Conservation (phyloP, 176 grass and related monocot species). For the Cocos nucifera region DNA sequence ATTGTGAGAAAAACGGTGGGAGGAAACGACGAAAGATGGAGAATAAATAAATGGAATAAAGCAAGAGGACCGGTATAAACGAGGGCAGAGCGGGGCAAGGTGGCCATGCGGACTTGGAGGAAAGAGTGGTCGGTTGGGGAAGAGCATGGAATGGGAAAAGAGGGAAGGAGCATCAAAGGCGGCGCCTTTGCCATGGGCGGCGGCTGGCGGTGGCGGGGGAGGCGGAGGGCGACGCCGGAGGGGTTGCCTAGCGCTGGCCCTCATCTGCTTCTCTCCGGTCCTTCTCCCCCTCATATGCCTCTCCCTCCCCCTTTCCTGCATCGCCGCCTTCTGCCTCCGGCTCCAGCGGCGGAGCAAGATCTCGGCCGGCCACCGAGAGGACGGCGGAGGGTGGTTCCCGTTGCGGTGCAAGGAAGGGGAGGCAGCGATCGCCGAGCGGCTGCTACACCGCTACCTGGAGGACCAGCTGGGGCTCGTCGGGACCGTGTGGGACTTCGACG, state of each 20-base stretch:
- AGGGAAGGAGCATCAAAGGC: no score
- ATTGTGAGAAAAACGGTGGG: no score
- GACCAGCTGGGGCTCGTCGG: constrained; percentile 67
- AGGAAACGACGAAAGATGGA: no score
- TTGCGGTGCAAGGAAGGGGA: background rate
- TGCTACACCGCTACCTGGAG: constrained; percentile 52
- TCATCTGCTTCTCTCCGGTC: constrained; percentile 35
- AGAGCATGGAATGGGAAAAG: no score
- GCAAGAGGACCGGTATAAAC: no score
- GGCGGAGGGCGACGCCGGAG: background rate
- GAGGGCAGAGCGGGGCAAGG: no score
- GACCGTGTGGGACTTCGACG: background rate
- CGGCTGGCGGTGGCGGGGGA: background rate
- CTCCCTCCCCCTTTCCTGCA: constrained; percentile 3
- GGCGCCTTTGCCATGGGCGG: no score
- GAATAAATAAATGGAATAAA: no score
- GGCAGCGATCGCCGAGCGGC: background rate
- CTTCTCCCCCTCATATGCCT: constrained; percentile 25
- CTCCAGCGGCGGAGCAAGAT: background rate
- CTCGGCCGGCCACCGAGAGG: background rate
- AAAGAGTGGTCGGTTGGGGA: no score
- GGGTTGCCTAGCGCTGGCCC: background rate
- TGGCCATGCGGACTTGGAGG: no score
- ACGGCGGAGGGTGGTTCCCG: background rate
- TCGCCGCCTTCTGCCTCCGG: constrained; percentile 4